Percentiles rank a stretch among this genome's conserved stretches.
phyloP scores from a whole-genome alignment of 805 yeast genomes.

The Saccharomyces cerevisiae region DNA sequence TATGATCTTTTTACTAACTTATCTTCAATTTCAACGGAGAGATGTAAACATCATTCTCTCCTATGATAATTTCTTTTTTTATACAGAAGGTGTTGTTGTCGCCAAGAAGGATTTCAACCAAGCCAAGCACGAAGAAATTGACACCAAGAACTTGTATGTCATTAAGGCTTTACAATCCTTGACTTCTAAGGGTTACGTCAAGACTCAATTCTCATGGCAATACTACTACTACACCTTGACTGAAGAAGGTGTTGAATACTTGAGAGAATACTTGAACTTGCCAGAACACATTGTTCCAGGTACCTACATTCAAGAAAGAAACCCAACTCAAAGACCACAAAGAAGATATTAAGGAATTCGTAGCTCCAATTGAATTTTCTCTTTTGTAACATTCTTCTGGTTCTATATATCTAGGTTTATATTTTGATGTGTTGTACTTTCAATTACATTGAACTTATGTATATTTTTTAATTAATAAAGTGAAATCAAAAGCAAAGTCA shows the following conservation, averaged over 20 bases:
- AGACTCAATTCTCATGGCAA: constrained; percentile 99
- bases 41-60: neutral
- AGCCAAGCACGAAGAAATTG: constrained; percentile 96
- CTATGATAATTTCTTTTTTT: constrained; percentile 4
- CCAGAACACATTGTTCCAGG: constrained; percentile 98
- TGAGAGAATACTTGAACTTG: constrained; percentile 95
- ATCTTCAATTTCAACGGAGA: neutral
- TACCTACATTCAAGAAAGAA: constrained; percentile 92
- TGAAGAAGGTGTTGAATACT: constrained; percentile 98
- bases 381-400: constrained; percentile 10
- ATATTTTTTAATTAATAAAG: neutral
- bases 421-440: constrained; percentile 1
- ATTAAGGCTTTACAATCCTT: constrained; percentile 99
- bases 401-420: constrained; percentile 15
- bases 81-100: constrained; percentile 95
- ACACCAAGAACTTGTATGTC: constrained; percentile 93
- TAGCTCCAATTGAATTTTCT: constrained; percentile 6
- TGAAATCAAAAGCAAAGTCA: neutral
- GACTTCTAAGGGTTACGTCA: constrained; percentile 97
- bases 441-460: neutral
- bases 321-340: constrained; percentile 65
- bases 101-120: constrained; percentile 98
- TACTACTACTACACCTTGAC: constrained; percentile 99
- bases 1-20: constrained; percentile 19
- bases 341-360: constrained; percentile 33